Conservation (phyloP, 2,329 filamentous ascomycete species). For the Parastagonospora avenae region DNA sequence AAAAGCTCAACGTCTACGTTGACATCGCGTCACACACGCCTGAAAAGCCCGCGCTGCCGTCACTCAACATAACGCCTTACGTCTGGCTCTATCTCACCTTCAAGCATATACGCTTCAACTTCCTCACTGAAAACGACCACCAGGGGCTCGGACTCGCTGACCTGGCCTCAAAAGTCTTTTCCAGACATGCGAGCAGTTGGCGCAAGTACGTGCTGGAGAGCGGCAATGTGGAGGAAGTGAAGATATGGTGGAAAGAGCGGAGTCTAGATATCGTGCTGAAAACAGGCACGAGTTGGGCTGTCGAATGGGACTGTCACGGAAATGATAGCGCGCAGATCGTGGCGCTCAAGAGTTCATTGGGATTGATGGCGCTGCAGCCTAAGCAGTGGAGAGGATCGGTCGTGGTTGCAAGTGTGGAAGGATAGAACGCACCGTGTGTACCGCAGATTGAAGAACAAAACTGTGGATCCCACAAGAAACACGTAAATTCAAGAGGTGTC, state of each 20-base stretch:
- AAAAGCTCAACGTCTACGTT: neutral
- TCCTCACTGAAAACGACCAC: neutral
- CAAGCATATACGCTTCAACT: neutral
- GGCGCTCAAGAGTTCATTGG: neutral
- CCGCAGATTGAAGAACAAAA: too few relatives aligned
- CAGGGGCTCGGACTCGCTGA: neutral
- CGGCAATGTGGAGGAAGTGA: neutral
- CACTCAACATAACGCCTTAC: neutral
- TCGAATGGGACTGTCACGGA: neutral
- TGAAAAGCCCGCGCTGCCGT: neutral
- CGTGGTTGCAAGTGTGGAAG: neutral
- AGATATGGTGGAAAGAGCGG: slow-evolving; percentile 1
- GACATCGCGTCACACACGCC: neutral
- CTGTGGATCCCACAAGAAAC: too few relatives aligned
- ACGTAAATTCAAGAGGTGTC: too few relatives aligned
- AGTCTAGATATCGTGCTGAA: neutral
- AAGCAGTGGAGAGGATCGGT: neutral
- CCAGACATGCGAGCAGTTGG: neutral
- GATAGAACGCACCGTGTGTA: too few relatives aligned
- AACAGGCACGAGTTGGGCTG: neutral
- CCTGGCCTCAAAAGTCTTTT: neutral
- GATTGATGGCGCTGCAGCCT: neutral
- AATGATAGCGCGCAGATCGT: neutral
- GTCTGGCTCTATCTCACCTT: neutral
- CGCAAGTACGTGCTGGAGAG: neutral